Evolutionary conservation across 805 yeast species (phyloP), one percentile per base, ranked within the genome.

Genomic region (Pichia nanzhaoensis): DNA sequence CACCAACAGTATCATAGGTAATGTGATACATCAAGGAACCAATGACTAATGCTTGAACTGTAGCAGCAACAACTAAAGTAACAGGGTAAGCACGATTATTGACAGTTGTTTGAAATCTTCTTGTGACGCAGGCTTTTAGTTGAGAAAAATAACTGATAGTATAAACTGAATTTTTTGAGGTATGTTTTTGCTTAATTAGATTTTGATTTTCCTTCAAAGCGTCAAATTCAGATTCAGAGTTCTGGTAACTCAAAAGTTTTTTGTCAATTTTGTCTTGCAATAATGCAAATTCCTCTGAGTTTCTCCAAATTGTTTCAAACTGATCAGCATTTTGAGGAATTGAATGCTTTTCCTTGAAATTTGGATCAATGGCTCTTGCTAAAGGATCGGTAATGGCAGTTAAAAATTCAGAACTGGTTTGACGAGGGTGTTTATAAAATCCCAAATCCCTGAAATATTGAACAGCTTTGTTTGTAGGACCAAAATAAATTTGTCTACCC

Each of bases 331-430:
- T 70, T 46, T 66, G 60, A 20, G 87, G 86, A 18, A 78, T n/a
- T n/a, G n/a, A n/a, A n/a, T n/a, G n/a, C n/a, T 75, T 34, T 61
- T 60, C 54, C 75, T 79, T 49, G 22, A 52, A 71, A 13, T 82
- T 85, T 14, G 68, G 67, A 42, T 58, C 63, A 20, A 67, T 48
- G n/a, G 58, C 58, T 66, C 85, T 72, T 49, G 80, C 84, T 22
- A 70, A 72, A n/a, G 82, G 84, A 60, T 80, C 82, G 17, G 87
- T 81, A 44, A 80, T 73, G 5, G 84, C 72, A 18, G 86, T 80
- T 55, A 81, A 71, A 57, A 69, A 81, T 58, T 81, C 87, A 6
- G 84, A 78, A 41, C 84, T 78, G 3, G 84, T 77, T 71, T 78
- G 80, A 69, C 86, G 74, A 42, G 69, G 67, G 41, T 80, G 77